phyloP scores from a whole-genome alignment of 83 land plant genomes.

The Larix sibirica region DNA sequence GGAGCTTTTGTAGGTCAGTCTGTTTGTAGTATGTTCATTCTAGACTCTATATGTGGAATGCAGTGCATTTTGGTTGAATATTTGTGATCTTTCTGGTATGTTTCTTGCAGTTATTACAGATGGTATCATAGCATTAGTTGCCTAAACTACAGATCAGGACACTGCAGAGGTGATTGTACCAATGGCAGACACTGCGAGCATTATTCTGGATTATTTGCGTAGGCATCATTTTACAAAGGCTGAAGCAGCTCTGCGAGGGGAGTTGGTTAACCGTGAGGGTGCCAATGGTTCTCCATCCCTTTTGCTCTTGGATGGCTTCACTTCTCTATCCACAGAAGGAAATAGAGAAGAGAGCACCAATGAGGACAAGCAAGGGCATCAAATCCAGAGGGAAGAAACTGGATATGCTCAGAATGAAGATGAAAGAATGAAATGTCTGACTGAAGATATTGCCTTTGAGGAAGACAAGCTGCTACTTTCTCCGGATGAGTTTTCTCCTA shows the following conservation, averaged over 20 bases:
- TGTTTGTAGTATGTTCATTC: neutral
- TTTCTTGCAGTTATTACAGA: constrained; percentile 14
- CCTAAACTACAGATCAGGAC: neutral
- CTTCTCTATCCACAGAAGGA: constrained; percentile 14
- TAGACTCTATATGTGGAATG: too few species aligned
- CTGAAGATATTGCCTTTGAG: constrained; percentile 17
- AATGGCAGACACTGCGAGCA: constrained; percentile 63
- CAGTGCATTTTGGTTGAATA: neutral
- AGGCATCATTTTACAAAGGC: constrained; percentile 63
- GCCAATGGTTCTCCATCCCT: constrained; percentile 30
- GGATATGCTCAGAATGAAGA: constrained; percentile 4
- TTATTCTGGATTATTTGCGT: constrained; percentile 64
- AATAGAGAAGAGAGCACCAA: constrained; percentile 9
- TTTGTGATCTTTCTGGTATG: neutral
- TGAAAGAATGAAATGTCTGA: neutral
- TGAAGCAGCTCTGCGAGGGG: constrained; percentile 74
- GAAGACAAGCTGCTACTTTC: constrained; percentile 6
- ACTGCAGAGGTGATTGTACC: constrained; percentile 2
- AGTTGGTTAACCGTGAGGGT: constrained; percentile 49
- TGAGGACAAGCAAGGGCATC: constrained; percentile 20
- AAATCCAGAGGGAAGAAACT: neutral
- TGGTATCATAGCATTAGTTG: neutral
- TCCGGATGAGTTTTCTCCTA: neutral
- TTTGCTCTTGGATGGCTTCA: neutral
- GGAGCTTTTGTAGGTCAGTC: neutral